Base-by-base conservation (phyloP, 805 yeast species). In the Nakazawaea wyomingensis region DNA sequence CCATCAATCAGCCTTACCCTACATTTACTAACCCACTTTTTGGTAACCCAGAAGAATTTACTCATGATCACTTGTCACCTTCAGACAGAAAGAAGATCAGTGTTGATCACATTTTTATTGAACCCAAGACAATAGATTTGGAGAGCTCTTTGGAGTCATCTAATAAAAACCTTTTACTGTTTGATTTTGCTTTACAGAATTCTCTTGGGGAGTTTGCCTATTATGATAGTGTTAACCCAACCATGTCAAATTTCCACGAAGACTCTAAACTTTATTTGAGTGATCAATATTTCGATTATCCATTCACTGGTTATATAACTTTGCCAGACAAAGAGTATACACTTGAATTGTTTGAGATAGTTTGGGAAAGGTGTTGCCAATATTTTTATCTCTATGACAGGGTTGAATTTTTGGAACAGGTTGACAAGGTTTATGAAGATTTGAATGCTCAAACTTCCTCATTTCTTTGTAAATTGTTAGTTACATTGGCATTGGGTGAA, bases 301-400 rank as follows among this genome's bases (percentile, higher is more conserved):
- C 46, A 1, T 37, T 20, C 13, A 36, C 39, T 13, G 56, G 55
- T 4, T 41, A 47, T 21, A 43, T 54, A 2, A 47, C 48, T 32
- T 38, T 54, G 18, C 57, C 57, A 3, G 50, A 53, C 17, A 50
- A 49, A 29, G 45, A 44, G 13, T 54, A 51, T 39, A 47, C 52
- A 5, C 9, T 51, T 8, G 34, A 47, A 34, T 48, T 56, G 19
- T 37, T 53, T 17, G 36, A 47, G 18, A 38, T 54, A 11, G 49
- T 54, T 22, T 42, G 55, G 4, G 33, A 45, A 9, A 50, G 47
- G 11, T 50, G 55, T 36, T 47, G 46, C 17, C 49, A 50, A 39
- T 48, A 53, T n/a, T 55, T 48, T 41, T 56, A 58, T 36, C 44
- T 55, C 1, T 55, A 39, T 31, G 61, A 57, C 34, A 51, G 51